These are phyloP conservation scores for Syzygium aromaticum DNA, from an alignment of 345 rosid species.

Conservation along the genomic window DNA sequence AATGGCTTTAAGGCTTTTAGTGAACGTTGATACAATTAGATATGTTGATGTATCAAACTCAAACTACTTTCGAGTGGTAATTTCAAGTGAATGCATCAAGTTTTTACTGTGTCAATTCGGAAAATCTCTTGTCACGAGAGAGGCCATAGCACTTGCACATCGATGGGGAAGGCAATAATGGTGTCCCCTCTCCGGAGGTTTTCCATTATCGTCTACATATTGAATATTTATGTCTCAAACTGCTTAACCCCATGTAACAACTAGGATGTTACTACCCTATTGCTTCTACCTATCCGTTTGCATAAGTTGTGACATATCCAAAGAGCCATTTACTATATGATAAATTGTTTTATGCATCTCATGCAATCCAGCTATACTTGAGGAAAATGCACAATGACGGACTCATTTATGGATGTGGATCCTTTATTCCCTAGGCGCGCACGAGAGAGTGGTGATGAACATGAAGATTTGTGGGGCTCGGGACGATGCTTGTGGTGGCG, in stretches of 20 bases:
- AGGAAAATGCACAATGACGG: background rate
- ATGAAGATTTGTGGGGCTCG: background rate
- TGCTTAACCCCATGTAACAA: background rate
- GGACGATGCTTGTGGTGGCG: background rate
- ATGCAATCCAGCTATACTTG: background rate
- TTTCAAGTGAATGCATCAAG: background rate
- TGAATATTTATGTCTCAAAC: background rate
- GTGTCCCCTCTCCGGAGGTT: background rate
- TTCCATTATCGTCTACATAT: background rate
- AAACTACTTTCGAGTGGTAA: too few species aligned
- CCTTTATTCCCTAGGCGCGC: background rate
- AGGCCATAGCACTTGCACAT: background rate
- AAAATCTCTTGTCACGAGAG: background rate
- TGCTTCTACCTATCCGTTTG: background rate
- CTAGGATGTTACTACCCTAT: background rate
- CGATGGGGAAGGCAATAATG: background rate
- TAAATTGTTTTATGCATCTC: background rate
- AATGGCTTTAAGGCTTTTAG: background rate
- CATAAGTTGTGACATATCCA: background rate
- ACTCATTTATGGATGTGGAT: background rate
- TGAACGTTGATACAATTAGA: rapidly evolving
- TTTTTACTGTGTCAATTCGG: background rate
- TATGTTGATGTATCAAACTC: background rate
- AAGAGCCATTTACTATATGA: background rate
- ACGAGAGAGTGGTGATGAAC: background rate